Base-by-base conservation (phyloP, 2,329 filamentous ascomycete species). In the Alternaria solani region DNA sequence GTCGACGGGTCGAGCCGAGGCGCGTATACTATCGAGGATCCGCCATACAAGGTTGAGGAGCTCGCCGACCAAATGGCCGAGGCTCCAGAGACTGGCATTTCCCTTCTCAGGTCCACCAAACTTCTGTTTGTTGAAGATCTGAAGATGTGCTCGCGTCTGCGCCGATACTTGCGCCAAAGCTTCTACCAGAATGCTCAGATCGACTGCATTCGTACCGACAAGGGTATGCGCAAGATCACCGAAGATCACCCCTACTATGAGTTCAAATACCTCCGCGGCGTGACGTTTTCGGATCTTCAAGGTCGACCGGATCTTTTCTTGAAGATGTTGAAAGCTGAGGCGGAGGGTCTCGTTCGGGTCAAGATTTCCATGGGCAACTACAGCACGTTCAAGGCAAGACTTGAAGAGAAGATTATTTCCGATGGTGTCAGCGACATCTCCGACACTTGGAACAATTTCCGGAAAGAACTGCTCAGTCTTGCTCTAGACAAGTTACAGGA, bases 191-290 rank as follows among this genome's bases (percentile, higher is more conserved):
- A 89, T 67, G 93, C 93, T 25, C 86, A 91, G 57, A 89, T 99
- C 61, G 93, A 94, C 81, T 96, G 94, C 77, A 88, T 88, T 63
- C 89, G 95, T 56, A 99, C 95, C 0, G 94, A 98, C 61, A 99
- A 98, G 80, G 95, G 95, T 28, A 82, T 97, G 54, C 91, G 92
- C 58, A 92, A 92, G 73, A 98, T 99, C 68, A 94, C 97, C 70
- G 94, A 98, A 63, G 89, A 95, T 25, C 94, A 98, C 73, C 93
- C 93, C 0, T 98, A 96, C 79, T 98, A 98, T 76, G 95, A 98
- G 78, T 92, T 99, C 82, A 97, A 99, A 79, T 99, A 99, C 71
- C 85, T 99, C 20, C 89, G 93, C 65, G 93, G 95, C 70, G 94
- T 97, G 78, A 91, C 92, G 7, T 91, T 97, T 62, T 83, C 84